These are phyloP conservation scores for Glomus cerebriforme DNA, from an alignment of 192 early-diverging fungal species.

Conservation along the genomic window DNA sequence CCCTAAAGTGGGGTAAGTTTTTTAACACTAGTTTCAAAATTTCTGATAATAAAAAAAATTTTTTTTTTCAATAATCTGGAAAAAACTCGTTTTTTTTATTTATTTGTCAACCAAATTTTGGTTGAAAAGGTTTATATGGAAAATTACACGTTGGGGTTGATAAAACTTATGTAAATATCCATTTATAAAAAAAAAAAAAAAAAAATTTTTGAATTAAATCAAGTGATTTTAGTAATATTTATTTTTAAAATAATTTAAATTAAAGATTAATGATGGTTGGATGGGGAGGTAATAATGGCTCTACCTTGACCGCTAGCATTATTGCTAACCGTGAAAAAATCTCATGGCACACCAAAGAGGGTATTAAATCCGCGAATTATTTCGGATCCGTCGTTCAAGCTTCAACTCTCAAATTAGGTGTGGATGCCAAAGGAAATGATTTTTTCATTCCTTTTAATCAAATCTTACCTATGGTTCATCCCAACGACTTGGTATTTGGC, in stretches of 20 bases:
- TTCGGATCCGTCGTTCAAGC: constrained; percentile 96
- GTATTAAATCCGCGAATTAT: constrained; percentile 93
- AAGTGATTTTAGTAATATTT: too few species aligned
- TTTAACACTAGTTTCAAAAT: too few species aligned
- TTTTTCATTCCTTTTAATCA: constrained; percentile 91
- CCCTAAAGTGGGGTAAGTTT: constrained; percentile 76
- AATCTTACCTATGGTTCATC: constrained; percentile 95
- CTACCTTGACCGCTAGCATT: constrained; percentile 95
- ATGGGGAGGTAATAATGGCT: constrained; percentile 99
- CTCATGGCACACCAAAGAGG: constrained; percentile 92
- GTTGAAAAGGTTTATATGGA: background rate
- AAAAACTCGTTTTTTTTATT: too few species aligned
- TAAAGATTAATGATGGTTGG: constrained; percentile 96
- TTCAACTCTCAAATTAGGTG: constrained; percentile 94
- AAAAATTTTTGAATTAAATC: background rate
- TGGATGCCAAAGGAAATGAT: constrained; percentile 79
- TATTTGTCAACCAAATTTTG: too few species aligned
- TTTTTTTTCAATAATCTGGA: too few species aligned
- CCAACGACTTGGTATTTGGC: constrained; percentile 95
- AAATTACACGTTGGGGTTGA: background rate
- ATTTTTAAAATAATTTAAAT: background rate
- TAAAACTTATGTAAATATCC: background rate
- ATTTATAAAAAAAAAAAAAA: too few species aligned
- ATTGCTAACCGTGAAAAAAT: constrained; percentile 89
- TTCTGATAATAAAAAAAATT: too few species aligned